Evolutionary conservation across 441 rosid genomes (phyloP).

Genomic region (Euphorbia celastroides): DNA sequence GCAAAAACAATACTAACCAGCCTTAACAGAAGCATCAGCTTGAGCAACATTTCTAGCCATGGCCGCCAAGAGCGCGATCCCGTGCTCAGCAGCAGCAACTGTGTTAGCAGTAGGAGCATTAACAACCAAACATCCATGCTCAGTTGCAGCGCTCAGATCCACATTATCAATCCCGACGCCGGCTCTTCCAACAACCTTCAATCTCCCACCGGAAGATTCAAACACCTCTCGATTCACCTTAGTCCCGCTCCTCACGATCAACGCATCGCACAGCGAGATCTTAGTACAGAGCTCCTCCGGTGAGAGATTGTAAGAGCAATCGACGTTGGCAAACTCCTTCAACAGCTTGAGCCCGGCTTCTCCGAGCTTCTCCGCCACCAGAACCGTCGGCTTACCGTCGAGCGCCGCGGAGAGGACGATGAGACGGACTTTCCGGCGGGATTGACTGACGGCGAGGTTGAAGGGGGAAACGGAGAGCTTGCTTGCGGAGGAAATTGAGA

Average conservation of each 20-base stretch:
- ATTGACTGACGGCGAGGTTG: conserved; percentile 23
- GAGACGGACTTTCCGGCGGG: conserved; percentile 25
- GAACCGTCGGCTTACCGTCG: conserved; percentile 75
- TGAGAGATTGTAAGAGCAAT: conserved; percentile 68
- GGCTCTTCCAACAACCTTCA: conserved; percentile 93
- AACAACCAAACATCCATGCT: conserved; percentile 84
- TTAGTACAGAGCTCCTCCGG: conserved; percentile 70
- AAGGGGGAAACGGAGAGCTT: conserved; percentile 24
- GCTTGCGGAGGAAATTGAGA: conserved; percentile 30
- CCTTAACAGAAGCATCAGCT: conserved; percentile 80
- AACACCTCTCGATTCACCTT: conserved; percentile 83
- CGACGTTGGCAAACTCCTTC: conserved; percentile 51
- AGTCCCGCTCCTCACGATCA: conserved; percentile 87
- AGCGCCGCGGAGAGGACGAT: conserved; percentile 12
- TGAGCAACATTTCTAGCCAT: conserved; percentile 93
- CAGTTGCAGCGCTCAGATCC: conserved; percentile 90
- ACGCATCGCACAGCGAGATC: conserved; percentile 76
- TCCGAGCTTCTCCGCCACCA: conserved; percentile 86
- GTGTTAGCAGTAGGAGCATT: conserved; percentile 97
- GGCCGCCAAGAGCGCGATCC: conserved; percentile 76
- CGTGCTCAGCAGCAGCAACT: conserved; percentile 94
- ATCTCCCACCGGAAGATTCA: conserved; percentile 36
- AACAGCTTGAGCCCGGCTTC: conserved; percentile 71
- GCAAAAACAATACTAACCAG: conserved; percentile 43
- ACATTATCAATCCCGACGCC: conserved; percentile 96